A percentile compares a stretch with the other conserved stretches of the same genome.
Conservation (phyloP, 2,329 filamentous ascomycete genomes). For the Colletotrichum sp. region DNA sequence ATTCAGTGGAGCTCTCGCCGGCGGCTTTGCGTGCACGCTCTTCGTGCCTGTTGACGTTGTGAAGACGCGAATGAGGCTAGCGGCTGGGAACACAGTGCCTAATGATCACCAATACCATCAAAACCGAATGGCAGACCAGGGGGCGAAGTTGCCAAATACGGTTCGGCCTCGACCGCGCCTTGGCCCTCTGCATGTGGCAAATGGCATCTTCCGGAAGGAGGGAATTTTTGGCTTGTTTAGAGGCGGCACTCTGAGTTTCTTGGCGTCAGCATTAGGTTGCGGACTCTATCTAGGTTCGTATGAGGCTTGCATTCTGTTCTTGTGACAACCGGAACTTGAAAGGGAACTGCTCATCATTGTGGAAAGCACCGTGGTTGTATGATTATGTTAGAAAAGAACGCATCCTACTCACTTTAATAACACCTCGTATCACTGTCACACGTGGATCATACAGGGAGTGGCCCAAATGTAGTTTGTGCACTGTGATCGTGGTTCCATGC, state of each 20-base stretch:
- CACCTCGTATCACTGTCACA: not conserved
- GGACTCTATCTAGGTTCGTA: not conserved
- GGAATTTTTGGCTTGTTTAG: not conserved
- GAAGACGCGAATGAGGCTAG: conserved; percentile 24
- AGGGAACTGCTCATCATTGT: not conserved
- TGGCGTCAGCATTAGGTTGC: not conserved
- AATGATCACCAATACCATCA: not conserved
- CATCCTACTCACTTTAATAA: not conserved
- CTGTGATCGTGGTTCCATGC: not conserved
- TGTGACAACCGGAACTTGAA: not conserved
- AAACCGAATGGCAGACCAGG: not conserved
- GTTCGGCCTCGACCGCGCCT: too few species aligned
- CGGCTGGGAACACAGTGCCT: not conserved
- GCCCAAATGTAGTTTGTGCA: not conserved
- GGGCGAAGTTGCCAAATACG: not conserved
- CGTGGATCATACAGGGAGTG: not conserved
- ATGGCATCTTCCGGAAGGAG: not conserved
- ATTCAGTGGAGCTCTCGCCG: conserved; percentile 17
- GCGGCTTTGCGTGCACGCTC: not conserved
- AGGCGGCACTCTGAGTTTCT: not conserved
- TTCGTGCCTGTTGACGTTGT: conserved; percentile 25
- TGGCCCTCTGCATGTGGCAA: not conserved
- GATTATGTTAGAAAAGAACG: not conserved
- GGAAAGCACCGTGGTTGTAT: not conserved
- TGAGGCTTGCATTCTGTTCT: not conserved